Percentiles rank a stretch among this genome's conserved stretches.
Conservation (phyloP, 2,329 filamentous ascomycete genomes). For the Arthrobotrys entomopaga region DNA sequence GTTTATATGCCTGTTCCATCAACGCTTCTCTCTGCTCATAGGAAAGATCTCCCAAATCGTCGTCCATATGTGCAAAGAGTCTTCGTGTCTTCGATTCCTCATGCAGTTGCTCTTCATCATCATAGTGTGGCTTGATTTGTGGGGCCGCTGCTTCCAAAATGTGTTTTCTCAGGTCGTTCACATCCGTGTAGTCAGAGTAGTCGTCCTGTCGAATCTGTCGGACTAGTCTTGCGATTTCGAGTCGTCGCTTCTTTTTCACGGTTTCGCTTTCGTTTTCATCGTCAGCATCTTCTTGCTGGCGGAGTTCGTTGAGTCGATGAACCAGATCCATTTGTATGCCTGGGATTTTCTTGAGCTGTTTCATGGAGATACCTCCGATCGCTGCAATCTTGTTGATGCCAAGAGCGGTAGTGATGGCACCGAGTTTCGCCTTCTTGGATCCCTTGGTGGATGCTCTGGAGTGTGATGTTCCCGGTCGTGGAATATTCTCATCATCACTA, state of each 20-base stretch:
- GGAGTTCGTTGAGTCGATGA: slow-evolving; percentile 41
- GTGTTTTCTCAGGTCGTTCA: slow-evolving; percentile 66
- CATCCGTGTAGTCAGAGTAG: slow-evolving; percentile 64
- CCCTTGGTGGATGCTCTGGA: slow-evolving; percentile 47
- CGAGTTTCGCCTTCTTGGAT: slow-evolving; percentile 43
- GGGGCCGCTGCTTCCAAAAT: slow-evolving; percentile 74
- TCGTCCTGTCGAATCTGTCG: slow-evolving; percentile 62
- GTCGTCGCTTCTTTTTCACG: slow-evolving; percentile 35
- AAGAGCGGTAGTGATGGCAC: slow-evolving; percentile 44
- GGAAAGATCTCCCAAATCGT: slow-evolving; percentile 93
- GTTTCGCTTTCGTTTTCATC: slow-evolving; percentile 19
- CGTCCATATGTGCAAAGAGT: slow-evolving; percentile 80
- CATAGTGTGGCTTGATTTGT: slow-evolving; percentile 27
- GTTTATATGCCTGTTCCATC: slow-evolving; percentile 87
- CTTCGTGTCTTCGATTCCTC: slow-evolving; percentile 77
- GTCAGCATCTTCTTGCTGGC: slow-evolving; percentile 30
- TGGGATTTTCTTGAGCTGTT: slow-evolving; percentile 45
- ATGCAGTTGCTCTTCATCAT: slow-evolving; percentile 67
- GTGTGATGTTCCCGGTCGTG: slow-evolving; percentile 45
- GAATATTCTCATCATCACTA: slow-evolving; percentile 14
- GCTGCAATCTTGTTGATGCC: slow-evolving; percentile 50
- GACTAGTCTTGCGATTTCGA: slow-evolving; percentile 41
- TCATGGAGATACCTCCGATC: slow-evolving; percentile 36
- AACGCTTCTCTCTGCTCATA: slow-evolving; percentile 87
- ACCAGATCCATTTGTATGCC: slow-evolving; percentile 42